Evolutionary conservation across 768 basidiomycete genomes (phyloP).

Genomic region (Filobasidium wieringae): DNA sequence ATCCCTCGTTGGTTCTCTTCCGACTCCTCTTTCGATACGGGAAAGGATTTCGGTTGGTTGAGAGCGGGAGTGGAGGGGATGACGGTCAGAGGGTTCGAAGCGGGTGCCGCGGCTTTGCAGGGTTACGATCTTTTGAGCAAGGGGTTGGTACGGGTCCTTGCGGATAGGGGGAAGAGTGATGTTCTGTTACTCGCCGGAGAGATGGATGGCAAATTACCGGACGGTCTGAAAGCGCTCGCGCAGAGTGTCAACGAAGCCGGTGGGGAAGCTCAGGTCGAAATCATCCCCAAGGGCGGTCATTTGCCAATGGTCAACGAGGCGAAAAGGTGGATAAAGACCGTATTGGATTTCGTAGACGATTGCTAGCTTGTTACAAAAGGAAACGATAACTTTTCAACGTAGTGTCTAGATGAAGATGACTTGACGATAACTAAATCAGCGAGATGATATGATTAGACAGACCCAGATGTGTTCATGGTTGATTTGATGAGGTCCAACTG

Average conservation of each 20-base stretch:
- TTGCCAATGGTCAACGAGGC: conserved; percentile 35
- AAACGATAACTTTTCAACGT: too few relatives aligned
- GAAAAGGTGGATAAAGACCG: too few relatives aligned
- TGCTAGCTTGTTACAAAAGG: too few relatives aligned
- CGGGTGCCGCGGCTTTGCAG: conserved; percentile 31
- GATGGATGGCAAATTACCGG: conserved; percentile 34
- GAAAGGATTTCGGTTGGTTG: conserved; percentile 18
- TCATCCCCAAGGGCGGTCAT: conserved; percentile 27
- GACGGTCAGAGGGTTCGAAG: conserved; percentile 30
- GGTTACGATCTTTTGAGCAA: conserved; percentile 32
- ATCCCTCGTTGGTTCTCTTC: conserved; percentile 35
- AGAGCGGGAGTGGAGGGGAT: conserved; percentile 25
- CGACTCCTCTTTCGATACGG: conserved; percentile 17
- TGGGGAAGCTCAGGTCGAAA: conserved; percentile 20
- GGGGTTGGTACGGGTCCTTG: conserved; percentile 22
- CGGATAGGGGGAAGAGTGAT: conserved; percentile 14
- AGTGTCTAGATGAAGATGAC: too few relatives aligned
- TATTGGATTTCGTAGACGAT: too few relatives aligned
- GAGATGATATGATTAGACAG: too few relatives aligned
- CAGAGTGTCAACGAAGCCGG: conserved; percentile 23
- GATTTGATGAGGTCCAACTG: too few relatives aligned
- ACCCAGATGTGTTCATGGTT: too few relatives aligned
- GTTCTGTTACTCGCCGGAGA: conserved; percentile 35
- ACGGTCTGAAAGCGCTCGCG: conserved; percentile 20
- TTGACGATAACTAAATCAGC: too few relatives aligned